Evolutionary conservation across 495 filamentous ascomycete species (phyloP).

Genomic region (Xanthoparmelia taractica): DNA sequence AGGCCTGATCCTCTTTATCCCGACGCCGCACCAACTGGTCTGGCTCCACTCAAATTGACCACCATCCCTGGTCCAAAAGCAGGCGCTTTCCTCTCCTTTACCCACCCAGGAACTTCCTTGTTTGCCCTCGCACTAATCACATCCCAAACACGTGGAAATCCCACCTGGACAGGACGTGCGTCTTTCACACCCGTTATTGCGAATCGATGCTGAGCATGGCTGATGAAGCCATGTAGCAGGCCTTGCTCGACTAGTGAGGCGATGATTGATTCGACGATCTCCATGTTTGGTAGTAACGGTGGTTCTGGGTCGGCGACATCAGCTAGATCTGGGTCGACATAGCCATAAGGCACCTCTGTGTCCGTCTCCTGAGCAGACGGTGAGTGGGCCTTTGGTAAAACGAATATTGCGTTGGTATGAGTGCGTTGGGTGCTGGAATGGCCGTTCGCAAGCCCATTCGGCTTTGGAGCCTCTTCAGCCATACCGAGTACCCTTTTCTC

Average conservation of each 20-base stretch:
- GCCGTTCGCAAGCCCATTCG: background rate
- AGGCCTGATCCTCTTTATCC: background rate
- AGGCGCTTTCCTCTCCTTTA: constrained; percentile 30
- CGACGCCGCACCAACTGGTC: constrained; percentile 40
- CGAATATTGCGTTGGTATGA: constrained; percentile 30
- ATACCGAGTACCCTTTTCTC: constrained; percentile 26
- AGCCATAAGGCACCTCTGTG: constrained; percentile 19
- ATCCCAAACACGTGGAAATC: constrained; percentile 55
- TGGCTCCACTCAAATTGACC: constrained; percentile 45
- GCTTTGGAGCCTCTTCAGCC: background rate
- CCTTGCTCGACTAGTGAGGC: constrained; percentile 72
- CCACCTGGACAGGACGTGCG: constrained; percentile 51
- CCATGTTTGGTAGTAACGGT: constrained; percentile 33
- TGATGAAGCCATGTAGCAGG: constrained; percentile 80
- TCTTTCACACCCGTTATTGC: constrained; percentile 73
- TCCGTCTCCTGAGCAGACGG: constrained; percentile 10
- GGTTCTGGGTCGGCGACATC: constrained; percentile 23
- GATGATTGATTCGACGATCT: constrained; percentile 70
- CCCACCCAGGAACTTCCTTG: constrained; percentile 51
- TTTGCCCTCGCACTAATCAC: constrained; percentile 42
- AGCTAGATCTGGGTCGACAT: constrained; percentile 39
- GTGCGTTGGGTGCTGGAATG: constrained; percentile 11
- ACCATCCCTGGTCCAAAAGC: constrained; percentile 39
- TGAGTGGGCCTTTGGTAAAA: constrained; percentile 13
- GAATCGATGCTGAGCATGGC: constrained; percentile 64